Base-by-base conservation (phyloP, 495 filamentous ascomycete genomes). In the Chaetomium cochliodes region DNA sequence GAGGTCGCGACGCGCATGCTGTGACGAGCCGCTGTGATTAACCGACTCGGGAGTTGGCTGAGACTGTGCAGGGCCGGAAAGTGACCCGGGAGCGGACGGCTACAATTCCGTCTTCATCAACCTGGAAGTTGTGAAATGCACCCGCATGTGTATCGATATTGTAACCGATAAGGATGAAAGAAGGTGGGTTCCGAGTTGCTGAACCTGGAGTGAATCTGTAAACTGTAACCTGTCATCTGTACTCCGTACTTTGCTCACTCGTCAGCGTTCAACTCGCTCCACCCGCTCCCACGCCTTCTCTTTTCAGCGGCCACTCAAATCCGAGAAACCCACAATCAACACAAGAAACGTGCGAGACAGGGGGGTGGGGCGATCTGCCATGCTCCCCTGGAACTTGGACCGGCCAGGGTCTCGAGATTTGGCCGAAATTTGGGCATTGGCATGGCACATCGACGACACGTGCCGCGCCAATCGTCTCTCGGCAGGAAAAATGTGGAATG, bases 381-480 rank as follows among this genome's bases (percentile, higher is more conserved):
- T 44, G 60, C 50, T 13, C 20, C 20, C 41, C 44, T 37, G 44
- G 18, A 46, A 23, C 41, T 25, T 39, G 39, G 23, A 0, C 13
- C 8, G 7, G 30, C 46, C 9, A 8, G 37, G 33, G 3, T 12
- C 5, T 53, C 16, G 30, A 37, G 41, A 62, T 62, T 62, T 62
- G 59, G 59, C 59, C 59, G 59, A 62, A 18, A 62, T 62, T 60
- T 59, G 54, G 53, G 54, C 54, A 47, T 49, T 59, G 54, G 39
- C 46, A 52, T n/a, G 18, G 25, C 50, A 28, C 18, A 26, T 28
- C 33, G 15, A 53, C 30, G 37, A 62, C 59, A 62, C 59, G 59
- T 62, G 59, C 59, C 49, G 49, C 47, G 30, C 47, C 58, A 61
- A 52, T 61, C 22, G 44, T 26, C 46, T 16, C 25, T 60, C 33